phyloP scores from a whole-genome alignment of 2,329 filamentous ascomycete species.

The Cladophialophora immunda region DNA sequence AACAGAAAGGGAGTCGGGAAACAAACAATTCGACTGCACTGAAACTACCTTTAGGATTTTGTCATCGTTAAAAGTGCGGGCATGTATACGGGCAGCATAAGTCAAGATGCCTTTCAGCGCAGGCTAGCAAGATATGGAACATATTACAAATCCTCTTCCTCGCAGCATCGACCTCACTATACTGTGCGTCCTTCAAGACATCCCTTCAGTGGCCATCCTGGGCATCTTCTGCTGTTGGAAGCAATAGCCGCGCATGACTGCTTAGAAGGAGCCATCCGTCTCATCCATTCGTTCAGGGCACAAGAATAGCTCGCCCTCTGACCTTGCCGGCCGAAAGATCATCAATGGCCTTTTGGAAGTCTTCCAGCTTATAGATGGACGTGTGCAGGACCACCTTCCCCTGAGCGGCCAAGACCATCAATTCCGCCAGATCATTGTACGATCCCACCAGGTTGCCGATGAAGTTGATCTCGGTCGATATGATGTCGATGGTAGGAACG shows the following conservation, averaged over 20 bases:
- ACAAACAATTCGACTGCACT: background rate
- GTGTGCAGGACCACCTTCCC: slow-evolving; percentile 34
- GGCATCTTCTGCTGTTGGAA: no score
- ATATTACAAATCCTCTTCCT: background rate
- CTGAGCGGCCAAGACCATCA: slow-evolving; percentile 34
- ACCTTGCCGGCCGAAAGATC: slow-evolving; percentile 32
- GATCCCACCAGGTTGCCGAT: slow-evolving; percentile 35
- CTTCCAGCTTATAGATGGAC: slow-evolving; percentile 31
- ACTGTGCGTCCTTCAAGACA: background rate
- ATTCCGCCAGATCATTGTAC: slow-evolving; percentile 32
- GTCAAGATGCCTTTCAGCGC: background rate
- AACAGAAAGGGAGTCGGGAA: no score
- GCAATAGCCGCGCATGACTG: no score
- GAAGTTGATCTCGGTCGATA: slow-evolving; percentile 35
- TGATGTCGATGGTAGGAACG: slow-evolving; percentile 33
- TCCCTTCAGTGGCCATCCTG: no score
- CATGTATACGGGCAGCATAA: background rate
- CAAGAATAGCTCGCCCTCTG: slow-evolving; percentile 27
- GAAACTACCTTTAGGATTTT: background rate
- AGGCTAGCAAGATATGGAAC: background rate
- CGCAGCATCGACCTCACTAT: background rate
- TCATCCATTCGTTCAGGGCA: slow-evolving; percentile 16
- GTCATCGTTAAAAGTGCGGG: background rate
- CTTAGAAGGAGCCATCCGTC: no score
- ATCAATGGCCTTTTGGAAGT: slow-evolving; percentile 33